Percentiles rank a stretch among this genome's conserved stretches.
Evolutionary conservation across 768 basidiomycete species (phyloP).

Genomic region (Mycena maculata): DNA sequence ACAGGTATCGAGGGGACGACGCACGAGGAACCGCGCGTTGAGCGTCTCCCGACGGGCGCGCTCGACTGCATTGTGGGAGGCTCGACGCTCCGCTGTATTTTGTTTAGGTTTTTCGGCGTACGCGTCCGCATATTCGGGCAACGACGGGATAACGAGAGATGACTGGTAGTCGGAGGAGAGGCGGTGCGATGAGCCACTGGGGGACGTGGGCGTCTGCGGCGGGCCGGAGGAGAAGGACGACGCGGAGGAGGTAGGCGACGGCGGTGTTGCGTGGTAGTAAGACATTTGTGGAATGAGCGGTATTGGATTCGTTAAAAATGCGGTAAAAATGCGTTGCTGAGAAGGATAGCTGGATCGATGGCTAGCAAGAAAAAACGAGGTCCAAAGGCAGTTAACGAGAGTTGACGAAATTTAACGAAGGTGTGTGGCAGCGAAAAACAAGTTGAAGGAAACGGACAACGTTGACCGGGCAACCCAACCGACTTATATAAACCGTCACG

Average conservation of each 20-base stretch:
- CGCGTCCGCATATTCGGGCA: conserved; percentile 29
- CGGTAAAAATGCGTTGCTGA: conserved; percentile 7
- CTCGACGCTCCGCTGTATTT: conserved; percentile 77
- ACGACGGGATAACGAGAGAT: conserved; percentile 25
- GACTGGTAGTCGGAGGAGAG: conserved; percentile 14
- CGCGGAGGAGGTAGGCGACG: conserved; percentile 33
- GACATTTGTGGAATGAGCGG: conserved; percentile 17
- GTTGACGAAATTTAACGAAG: conserved; percentile 28
- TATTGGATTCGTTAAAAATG: conserved; percentile 12
- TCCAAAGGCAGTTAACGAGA: conserved; percentile 34
- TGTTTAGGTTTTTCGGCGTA: conserved; percentile 46
- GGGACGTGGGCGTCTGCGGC: conserved; percentile 29
- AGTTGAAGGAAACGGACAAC: conserved; percentile 1
- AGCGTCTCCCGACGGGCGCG: conserved; percentile 78
- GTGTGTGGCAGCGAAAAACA: conserved; percentile 6
- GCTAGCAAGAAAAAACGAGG: background rate
- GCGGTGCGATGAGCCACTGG: conserved; percentile 5
- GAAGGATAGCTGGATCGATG: conserved; percentile 11
- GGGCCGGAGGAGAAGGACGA: conserved; percentile 31
- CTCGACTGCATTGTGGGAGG: conserved; percentile 85
- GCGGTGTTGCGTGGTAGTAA: conserved; percentile 28
- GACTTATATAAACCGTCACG: conserved; percentile 15
- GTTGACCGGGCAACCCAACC: background rate
- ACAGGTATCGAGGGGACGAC: conserved; percentile 42
- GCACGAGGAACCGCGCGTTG: conserved; percentile 72